phyloP scores from a whole-genome alignment of 2,329 filamentous ascomycete genomes.

The Arthrobotrys entomopaga region DNA sequence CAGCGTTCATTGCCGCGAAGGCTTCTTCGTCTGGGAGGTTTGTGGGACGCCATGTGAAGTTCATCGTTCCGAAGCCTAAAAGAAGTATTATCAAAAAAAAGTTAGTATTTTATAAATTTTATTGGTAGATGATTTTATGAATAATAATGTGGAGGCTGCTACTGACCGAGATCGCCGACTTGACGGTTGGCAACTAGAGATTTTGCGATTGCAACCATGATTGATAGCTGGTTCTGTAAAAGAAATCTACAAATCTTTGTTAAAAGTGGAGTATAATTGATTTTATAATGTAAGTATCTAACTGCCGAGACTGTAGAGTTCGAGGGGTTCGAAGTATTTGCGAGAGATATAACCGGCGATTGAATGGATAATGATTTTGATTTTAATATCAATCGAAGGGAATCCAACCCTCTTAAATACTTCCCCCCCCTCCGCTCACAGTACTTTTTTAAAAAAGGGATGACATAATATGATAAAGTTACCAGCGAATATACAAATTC shows the following conservation, averaged over 20 bases:
- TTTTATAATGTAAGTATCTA: too few species aligned
- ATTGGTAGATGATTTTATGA: background rate
- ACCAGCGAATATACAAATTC: too few species aligned
- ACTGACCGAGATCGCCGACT: constrained; percentile 39
- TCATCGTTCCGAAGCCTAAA: constrained; percentile 58
- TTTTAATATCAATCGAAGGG: background rate
- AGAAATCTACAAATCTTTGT: background rate
- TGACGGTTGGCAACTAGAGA: constrained; percentile 23
- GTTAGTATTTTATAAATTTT: background rate
- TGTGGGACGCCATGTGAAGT: constrained; percentile 60
- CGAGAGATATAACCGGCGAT: background rate
- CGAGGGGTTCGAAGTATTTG: too few species aligned
- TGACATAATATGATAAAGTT: too few species aligned
- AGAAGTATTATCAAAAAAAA: background rate
- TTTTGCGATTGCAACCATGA: constrained; percentile 24
- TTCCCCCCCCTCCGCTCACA: constrained; percentile 8
- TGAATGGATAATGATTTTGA: constrained; percentile 9
- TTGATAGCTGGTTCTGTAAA: background rate
- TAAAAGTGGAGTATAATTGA: background rate
- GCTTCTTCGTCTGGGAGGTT: constrained; percentile 64
- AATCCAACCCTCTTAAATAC: constrained; percentile 35
- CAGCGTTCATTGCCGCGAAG: constrained; percentile 68
- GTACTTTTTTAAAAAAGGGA: background rate
- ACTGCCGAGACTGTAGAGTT: background rate
- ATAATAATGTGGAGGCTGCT: background rate